These are phyloP conservation scores for Alnus rubra DNA, from an alignment of 306 rosid species.

Conservation along the genomic window DNA sequence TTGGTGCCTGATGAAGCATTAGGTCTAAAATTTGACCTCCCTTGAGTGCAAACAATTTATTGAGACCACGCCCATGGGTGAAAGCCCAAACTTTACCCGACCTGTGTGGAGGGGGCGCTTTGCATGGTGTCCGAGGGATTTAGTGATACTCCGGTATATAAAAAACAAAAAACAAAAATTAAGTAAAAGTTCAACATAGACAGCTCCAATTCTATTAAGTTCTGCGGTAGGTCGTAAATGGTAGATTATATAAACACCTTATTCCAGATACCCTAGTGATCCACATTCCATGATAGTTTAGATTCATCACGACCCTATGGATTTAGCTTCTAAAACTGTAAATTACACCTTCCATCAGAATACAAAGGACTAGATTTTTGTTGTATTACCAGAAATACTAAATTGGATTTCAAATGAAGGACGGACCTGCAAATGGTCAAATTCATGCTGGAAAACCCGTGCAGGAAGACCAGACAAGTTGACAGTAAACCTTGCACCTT, in stretches of 20 bases:
- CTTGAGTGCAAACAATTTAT: no score
- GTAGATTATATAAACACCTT: not conserved
- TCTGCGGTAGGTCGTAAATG: not conserved
- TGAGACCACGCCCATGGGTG: no score
- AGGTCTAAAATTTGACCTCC: no score
- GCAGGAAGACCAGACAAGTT: slow-evolving; percentile 82
- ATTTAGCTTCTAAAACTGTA: slow-evolving; percentile 8
- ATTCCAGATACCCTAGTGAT: not conserved
- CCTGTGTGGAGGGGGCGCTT: no score
- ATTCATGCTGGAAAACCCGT: slow-evolving; percentile 92
- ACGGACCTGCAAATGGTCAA: slow-evolving; percentile 82
- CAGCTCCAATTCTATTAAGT: not conserved
- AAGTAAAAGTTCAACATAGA: not conserved
- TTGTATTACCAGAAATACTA: not conserved
- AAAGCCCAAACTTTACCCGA: no score
- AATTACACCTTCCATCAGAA: not conserved
- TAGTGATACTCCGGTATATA: no score
- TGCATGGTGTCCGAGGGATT: no score
- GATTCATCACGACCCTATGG: not conserved
- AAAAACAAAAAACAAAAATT: no score
- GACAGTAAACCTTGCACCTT: slow-evolving; percentile 63
- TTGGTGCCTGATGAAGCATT: no score
- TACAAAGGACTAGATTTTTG: slow-evolving; percentile 2
- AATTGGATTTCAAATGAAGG: slow-evolving; percentile 21
- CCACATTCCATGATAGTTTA: slow-evolving; percentile 1